Base-by-base conservation (phyloP, 2,329 filamentous ascomycete species). In the Aspergillus carbonarius region DNA sequence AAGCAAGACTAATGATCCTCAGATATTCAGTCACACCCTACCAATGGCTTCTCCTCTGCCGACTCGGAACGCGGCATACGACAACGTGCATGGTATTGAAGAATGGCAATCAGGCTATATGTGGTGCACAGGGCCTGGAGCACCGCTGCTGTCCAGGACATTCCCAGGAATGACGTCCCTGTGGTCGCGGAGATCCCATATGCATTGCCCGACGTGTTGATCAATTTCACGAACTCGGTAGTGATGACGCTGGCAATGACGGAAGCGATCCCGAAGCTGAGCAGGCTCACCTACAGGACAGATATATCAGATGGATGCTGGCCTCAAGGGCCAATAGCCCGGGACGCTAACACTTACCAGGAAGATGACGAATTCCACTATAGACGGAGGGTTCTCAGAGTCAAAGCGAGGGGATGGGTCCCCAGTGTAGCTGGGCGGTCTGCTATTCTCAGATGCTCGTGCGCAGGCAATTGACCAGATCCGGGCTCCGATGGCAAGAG, bases 91-190 rank as follows among this genome's bases (percentile, higher is more conserved):
- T 34, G 42, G 13, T 54, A 54, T 8, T 20, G 39, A 3, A 54
- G 9, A 9, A 58, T 53, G 13, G 30, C 23, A 20, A 49, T 18
- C 4, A 34, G 18, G 6, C 25, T 39, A 15, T 49, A 17, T 6
- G 46, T 8, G 9, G 44, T 54, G 3, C 50, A 44, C 18, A 58
- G 25, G 4, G 32, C 17, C 27, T 58, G 56, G 35, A 58, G 5
- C 44, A 44, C 44, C 34, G 37, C 42, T 6, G 56, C 56, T 34
- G 56, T 44, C 56, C 56, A 58, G 50, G 46, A 12, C 50, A 58
- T 54, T 4, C 56, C 56, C 44, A 54, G 18, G 9, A 58, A 54
- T 1, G 56, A 37, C 3, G 27, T 49, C 1, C 56, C 44, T 12
- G 39, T 42, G 13, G 35, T 35, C 18, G 56, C 51, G 2, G 40